Base-by-base conservation (phyloP, 371 early-diverging fungal genomes). In the Haplosporangium sp. region DNA sequence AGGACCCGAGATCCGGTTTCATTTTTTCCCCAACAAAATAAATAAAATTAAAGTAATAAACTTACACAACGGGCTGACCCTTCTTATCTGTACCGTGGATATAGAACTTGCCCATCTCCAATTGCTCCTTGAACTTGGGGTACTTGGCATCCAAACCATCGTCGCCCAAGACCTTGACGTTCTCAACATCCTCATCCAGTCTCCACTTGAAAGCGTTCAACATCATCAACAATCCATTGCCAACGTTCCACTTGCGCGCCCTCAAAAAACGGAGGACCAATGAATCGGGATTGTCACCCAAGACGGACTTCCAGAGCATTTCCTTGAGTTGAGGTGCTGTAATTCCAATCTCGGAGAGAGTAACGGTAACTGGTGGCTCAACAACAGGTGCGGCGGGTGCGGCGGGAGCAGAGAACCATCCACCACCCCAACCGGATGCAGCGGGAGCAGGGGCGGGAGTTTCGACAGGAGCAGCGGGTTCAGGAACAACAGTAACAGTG, bases 231-330 rank as follows among this genome's bases (percentile, higher is more conserved):
- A 90, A 82, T 11, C 93, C 91, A 42, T 91, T 89, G 38, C 85
- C 83, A 35, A 90, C 84, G 67, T 93, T 88, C 91, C 92, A 95
- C 72, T 94, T 94, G 67, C 95, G 88, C 11, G 95, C 95, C 55
- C 94, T 87, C 42, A 94, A 75, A 77, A 90, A 95, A 4, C 95
- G 91, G 45, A 93, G 83, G 42, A 89, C 15, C 42, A 92, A 77
- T 9, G 86, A 67, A 79, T 94, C 94, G 17, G 82, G 82, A 62
- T 82, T 65, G 53, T 82, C 82, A 35, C 76, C 64, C 20, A 82
- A 69, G 38, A 72, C 58, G 56, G 72, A 69, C 64, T 72, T 72
- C 73, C 72, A 76, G 45, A 75, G 67, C 8, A 67, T 53, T 2
- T 65, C 47, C 10, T 72, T 69, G 4, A 82, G 55, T 47, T 82